A percentile compares a stretch with the other conserved stretches of the same genome.
These are phyloP conservation scores for Suillus ampliporus DNA, from an alignment of 768 basidiomycete genomes.

Conservation along the genomic window DNA sequence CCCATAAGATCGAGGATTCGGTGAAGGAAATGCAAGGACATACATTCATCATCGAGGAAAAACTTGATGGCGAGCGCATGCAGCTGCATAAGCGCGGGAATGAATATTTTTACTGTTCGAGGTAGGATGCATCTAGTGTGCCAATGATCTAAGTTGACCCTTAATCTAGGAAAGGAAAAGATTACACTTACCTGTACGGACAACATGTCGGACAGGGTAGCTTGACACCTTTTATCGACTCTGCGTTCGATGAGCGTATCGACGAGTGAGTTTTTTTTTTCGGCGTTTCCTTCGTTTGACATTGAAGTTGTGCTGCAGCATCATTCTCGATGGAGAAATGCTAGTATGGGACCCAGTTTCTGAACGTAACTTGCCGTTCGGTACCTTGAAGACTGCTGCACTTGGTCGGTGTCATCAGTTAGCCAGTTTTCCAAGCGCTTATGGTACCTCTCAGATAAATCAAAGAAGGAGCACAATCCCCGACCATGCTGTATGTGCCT, in stretches of 20 bases:
- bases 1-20: constrained; percentile 78
- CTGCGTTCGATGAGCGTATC: constrained; percentile 75
- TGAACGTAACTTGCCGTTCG: constrained; percentile 89
- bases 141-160: constrained; percentile 5
- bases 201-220: constrained; percentile 82
- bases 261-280: constrained; percentile 66
- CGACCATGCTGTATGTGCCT: constrained; percentile 82
- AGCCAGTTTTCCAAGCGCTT: neutral
- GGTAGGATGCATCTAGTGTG: constrained; percentile 48
- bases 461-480: constrained; percentile 71
- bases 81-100: constrained; percentile 93
- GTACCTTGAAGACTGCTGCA: constrained; percentile 92
- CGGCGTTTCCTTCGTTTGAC: constrained; percentile 6
- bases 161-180: constrained; percentile 77
- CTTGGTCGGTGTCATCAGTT: constrained; percentile 54
- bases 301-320: constrained; percentile 49
- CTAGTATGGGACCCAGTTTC: constrained; percentile 95
- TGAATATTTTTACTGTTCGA: constrained; percentile 91
- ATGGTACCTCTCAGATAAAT: constrained; percentile 55
- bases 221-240: constrained; percentile 84
- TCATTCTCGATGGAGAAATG: constrained; percentile 98
- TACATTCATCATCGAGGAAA: constrained; percentile 94
- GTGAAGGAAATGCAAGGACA: constrained; percentile 82
- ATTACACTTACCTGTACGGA: constrained; percentile 92
- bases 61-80: constrained; percentile 96